These are phyloP conservation scores for Erysimum pusillum DNA, from an alignment of 441 rosid species.

Conservation along the genomic window DNA sequence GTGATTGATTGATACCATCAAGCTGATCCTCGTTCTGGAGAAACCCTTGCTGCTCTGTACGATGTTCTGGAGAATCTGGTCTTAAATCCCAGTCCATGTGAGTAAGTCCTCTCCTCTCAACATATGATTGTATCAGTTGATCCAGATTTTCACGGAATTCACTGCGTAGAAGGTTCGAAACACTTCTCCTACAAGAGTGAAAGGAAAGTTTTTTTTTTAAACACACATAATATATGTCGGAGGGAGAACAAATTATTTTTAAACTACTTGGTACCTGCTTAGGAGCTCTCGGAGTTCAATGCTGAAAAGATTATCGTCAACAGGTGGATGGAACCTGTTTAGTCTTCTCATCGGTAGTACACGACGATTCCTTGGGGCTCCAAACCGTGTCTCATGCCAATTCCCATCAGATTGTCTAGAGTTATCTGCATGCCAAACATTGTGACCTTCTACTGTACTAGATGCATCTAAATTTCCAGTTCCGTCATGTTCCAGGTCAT, in stretches of 20 bases:
- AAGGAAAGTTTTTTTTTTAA: background rate
- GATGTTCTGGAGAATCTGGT: background rate
- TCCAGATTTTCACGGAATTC: background rate
- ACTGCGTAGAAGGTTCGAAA: background rate
- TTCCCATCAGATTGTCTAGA: background rate
- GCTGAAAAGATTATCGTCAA: background rate
- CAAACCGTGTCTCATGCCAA: background rate
- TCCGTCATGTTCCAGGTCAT: background rate
- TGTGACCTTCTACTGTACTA: background rate
- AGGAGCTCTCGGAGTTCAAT: constrained; percentile 3
- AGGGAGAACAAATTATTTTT: background rate
- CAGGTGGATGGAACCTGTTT: background rate
- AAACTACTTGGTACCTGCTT: background rate
- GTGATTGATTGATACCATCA: constrained; percentile 55
- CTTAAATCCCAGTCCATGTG: constrained; percentile 8
- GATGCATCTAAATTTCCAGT: background rate
- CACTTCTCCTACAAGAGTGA: background rate
- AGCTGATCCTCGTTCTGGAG: background rate
- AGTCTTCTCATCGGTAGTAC: background rate
- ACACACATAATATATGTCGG: background rate
- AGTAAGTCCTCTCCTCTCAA: constrained; percentile 1
- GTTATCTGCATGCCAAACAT: background rate
- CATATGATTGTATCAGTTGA: constrained; percentile 9
- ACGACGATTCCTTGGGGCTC: background rate
- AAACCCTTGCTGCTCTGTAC: background rate